Conservation (phyloP, 768 basidiomycete species). For the Suillus americanus region DNA sequence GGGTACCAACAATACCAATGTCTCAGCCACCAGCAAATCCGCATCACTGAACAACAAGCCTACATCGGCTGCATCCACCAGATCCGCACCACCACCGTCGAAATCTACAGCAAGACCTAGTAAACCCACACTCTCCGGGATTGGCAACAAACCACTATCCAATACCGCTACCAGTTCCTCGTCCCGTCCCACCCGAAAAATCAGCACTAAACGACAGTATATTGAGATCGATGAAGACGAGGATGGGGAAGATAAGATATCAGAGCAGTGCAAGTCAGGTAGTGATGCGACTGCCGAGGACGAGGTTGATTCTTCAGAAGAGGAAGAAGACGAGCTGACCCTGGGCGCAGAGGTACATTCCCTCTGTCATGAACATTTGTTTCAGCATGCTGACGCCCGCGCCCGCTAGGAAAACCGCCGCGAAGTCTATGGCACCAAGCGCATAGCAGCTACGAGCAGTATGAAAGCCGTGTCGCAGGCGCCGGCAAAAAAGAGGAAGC, state of each 20-base stretch:
- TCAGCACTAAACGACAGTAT: conserved; percentile 23
- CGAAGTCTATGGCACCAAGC: conserved; percentile 34
- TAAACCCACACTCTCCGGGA: neutral
- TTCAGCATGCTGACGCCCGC: conserved; percentile 1
- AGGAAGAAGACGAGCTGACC: conserved; percentile 62
- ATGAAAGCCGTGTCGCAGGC: conserved; percentile 9
- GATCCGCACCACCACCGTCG: neutral
- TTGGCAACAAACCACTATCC: neutral
- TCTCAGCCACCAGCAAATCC: conserved; percentile 3
- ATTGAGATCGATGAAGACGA: conserved; percentile 34
- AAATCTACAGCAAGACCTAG: neutral
- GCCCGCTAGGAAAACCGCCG: conserved; percentile 39
- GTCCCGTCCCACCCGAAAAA: conserved; percentile 22
- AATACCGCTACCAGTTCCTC: neutral
- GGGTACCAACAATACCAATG: conserved; percentile 7
- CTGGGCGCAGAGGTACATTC: conserved; percentile 55
- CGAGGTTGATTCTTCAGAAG: conserved; percentile 24
- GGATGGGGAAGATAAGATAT: conserved; percentile 18
- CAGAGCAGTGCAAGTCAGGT: conserved; percentile 12
- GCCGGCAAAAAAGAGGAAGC: conserved; percentile 25
- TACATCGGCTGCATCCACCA: neutral
- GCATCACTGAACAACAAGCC: neutral
- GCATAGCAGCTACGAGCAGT: conserved; percentile 14
- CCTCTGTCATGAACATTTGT: neutral
- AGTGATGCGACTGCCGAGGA: conserved; percentile 15